These are phyloP conservation scores for Discostella stelligeroides DNA, from an alignment of 108 stramenopile genomes.

Conservation along the genomic window DNA sequence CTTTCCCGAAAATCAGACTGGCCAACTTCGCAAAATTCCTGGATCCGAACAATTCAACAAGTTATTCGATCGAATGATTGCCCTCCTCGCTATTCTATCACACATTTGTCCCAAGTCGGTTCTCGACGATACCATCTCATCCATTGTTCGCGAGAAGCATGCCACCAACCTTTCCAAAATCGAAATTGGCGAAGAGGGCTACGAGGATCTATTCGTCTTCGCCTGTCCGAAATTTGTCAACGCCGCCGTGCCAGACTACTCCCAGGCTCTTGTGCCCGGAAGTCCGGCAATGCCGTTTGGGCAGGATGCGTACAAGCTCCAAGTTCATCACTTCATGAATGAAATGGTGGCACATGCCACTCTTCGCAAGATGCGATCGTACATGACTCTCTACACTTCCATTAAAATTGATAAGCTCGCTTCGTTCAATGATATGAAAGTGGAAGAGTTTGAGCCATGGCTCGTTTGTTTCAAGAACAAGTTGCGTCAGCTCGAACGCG, in stretches of 20 bases:
- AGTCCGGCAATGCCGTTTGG: constrained; percentile 41
- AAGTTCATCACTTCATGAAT: constrained; percentile 82
- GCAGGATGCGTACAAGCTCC: constrained; percentile 78
- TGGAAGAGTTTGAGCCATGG: constrained; percentile 53
- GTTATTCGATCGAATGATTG: constrained; percentile 88
- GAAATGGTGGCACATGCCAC: constrained; percentile 78
- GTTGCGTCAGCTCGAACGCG: constrained; percentile 70
- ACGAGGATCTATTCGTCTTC: constrained; percentile 85
- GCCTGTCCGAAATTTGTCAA: constrained; percentile 94
- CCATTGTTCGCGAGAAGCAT: constrained; percentile 87
- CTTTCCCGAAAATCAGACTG: constrained; percentile 41
- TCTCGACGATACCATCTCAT: constrained; percentile 79
- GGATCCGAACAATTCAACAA: constrained; percentile 84
- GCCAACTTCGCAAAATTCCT: constrained; percentile 74
- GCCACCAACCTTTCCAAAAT: constrained; percentile 82
- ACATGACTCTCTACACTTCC: constrained; percentile 95
- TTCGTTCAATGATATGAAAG: constrained; percentile 77
- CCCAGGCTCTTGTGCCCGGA: constrained; percentile 33
- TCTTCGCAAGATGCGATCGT: constrained; percentile 86
- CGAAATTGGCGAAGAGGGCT: constrained; percentile 78
- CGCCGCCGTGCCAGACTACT: constrained; percentile 82
- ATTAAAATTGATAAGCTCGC: constrained; percentile 90
- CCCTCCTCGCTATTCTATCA: constrained; percentile 81
- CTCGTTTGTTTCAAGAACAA: constrained; percentile 76
- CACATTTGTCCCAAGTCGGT: constrained; percentile 65